Evolutionary conservation across 2,329 filamentous ascomycete genomes (phyloP).

Genomic region (Exserohilum rostratum): DNA sequence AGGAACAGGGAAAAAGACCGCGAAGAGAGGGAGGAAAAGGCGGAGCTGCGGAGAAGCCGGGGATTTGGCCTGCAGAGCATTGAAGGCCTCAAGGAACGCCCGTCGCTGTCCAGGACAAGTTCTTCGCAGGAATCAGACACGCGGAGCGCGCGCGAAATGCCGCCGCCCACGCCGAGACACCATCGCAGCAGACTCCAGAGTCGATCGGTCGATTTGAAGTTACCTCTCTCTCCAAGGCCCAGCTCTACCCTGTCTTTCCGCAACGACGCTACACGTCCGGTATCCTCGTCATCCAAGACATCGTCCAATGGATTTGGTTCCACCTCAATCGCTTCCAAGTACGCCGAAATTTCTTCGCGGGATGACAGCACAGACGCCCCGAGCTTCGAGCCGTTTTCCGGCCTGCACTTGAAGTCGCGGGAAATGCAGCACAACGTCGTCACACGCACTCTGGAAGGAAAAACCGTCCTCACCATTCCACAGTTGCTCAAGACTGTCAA

Average conservation of each 20-base stretch:
- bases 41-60: conserved; percentile 50
- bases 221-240: conserved; percentile 23
- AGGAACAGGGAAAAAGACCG: conserved; percentile 53
- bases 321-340: conserved; percentile 32
- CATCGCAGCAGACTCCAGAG: conserved; percentile 20
- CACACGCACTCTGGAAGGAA: conserved; percentile 76
- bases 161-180: conserved; percentile 15
- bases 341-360: conserved; percentile 39
- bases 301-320: conserved; percentile 28
- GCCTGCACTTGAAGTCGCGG: conserved; percentile 80
- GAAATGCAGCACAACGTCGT: conserved; percentile 82
- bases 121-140: conserved; percentile 36
- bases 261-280: conserved; percentile 24
- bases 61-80: conserved; percentile 48
- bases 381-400: conserved; percentile 79
- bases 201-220: conserved; percentile 23
- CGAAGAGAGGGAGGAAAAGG: conserved; percentile 52
- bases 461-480: conserved; percentile 77
- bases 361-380: conserved; percentile 58
- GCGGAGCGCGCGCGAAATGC: conserved; percentile 26
- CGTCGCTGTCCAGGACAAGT: conserved; percentile 31
- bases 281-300: conserved; percentile 30
- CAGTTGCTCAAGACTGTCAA: conserved; percentile 82
- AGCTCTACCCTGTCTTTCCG: conserved; percentile 30
- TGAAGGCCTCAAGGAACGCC: conserved; percentile 31